Base-by-base conservation (phyloP, 1,139 yeast species). In the Pichia sp. region DNA sequence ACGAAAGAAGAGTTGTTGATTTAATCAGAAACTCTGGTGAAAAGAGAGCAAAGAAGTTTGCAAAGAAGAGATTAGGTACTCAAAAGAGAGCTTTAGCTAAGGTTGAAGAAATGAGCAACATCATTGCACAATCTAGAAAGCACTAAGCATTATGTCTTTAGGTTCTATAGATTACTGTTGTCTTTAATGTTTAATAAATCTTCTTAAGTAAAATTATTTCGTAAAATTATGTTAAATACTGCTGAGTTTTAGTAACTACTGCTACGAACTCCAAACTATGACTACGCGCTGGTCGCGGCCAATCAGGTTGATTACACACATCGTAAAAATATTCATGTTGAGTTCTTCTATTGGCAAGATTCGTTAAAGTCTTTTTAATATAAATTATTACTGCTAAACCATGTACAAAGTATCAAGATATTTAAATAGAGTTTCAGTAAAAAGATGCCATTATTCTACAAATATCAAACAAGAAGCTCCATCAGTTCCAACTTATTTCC, bases 41-140 rank as follows among this genome's bases (percentile, higher is more conserved):
- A 81, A 94, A 94, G 95, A 94, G 98, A 82, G 98, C 99, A 67
- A 88, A 94, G 87, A 94, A 94, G 89, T 90, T 94, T 73, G 97
- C 97, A 66, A 94, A 94, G 94, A 92, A 88, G 96, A 92, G 96
- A 92, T 88, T 94, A 74, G 99, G 99, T 78, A 89, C 98, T 69
- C 95, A 90, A 86, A 86, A 84, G 81, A 94, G 99, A 85, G 97
- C 98, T 70, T 87, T 88, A 85, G 94, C 87, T 74, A 94, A 94
- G 89, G 95, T 92, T 75, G 98, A 94, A 80, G 96, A 90, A 78
- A 86, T 94, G 92, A 87, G 81, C 83, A 76, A 79, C 73, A 81
- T 92, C 80, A 92, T 94, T 76, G 89, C 96, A 74, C 96, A 92
- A 79, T 82, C 97, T 71, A 89, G 97, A 84, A 89, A 90, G 76